Conservation (phyloP, 768 basidiomycete genomes). For the Phlebiopsis gigantea region DNA sequence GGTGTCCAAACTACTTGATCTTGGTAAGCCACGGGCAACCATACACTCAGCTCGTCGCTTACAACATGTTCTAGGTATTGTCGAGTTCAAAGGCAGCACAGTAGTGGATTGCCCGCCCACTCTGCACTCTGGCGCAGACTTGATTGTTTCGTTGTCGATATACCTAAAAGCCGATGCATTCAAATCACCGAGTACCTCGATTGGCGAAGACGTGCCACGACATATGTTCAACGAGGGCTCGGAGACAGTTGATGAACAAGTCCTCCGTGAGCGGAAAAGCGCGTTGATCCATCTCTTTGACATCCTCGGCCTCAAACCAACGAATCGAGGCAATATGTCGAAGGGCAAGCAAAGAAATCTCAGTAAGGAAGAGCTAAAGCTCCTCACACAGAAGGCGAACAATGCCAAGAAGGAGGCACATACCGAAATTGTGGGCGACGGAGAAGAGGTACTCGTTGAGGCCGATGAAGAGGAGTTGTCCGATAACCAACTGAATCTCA, state of each 20-base stretch:
- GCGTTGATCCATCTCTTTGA: constrained; percentile 73
- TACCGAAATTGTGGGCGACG: constrained; percentile 73
- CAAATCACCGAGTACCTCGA: constrained; percentile 34
- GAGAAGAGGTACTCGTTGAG: constrained; percentile 80
- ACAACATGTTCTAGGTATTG: constrained; percentile 38
- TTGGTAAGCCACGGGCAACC: constrained; percentile 36
- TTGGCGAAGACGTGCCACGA: constrained; percentile 25
- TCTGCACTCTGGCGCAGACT: constrained; percentile 68
- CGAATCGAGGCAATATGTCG: constrained; percentile 19
- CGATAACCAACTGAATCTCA: constrained; percentile 74
- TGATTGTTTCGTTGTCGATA: constrained; percentile 72
- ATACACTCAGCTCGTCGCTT: background rate
- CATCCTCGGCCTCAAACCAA: constrained; percentile 62
- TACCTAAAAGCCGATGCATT: constrained; percentile 71
- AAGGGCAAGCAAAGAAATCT: constrained; percentile 22
- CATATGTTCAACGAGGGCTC: constrained; percentile 67
- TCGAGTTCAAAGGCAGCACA: constrained; percentile 61
- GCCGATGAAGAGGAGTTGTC: constrained; percentile 74
- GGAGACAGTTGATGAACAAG: constrained; percentile 75
- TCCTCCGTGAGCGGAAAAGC: constrained; percentile 74
- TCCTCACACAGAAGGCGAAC: constrained; percentile 28
- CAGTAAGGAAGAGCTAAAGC: constrained; percentile 37
- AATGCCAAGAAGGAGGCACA: constrained; percentile 26
- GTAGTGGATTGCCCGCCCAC: constrained; percentile 74
- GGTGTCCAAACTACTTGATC: constrained; percentile 70